A percentile compares a stretch with the other conserved stretches of the same genome.
Conservation (phyloP, 140 eudicot genomes). For the Flaveria floridana region DNA sequence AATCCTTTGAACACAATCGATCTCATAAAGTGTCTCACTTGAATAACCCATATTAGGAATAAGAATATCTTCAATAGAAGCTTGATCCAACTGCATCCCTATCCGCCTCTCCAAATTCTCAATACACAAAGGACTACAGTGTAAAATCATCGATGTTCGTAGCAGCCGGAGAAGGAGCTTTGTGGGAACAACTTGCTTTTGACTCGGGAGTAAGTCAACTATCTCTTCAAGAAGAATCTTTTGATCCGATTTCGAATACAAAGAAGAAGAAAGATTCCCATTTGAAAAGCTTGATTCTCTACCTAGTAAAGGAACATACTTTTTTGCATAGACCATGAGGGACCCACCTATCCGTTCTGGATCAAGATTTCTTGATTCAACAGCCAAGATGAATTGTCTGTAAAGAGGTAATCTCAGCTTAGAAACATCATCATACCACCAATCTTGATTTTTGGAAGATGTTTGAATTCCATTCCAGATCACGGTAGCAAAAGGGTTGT, state of each 20-base stretch:
- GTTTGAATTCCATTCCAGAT: constrained; percentile 65
- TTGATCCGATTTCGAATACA: constrained; percentile 53
- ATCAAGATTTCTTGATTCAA: constrained; percentile 44
- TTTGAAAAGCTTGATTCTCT: constrained; percentile 47
- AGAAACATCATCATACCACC: constrained; percentile 77
- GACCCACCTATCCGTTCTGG: constrained; percentile 55
- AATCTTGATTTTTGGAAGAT: constrained; percentile 45
- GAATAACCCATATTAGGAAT: constrained; percentile 63
- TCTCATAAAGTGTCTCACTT: constrained; percentile 63
- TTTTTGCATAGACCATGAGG: constrained; percentile 55
- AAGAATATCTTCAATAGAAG: constrained; percentile 58
- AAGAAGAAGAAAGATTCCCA: constrained; percentile 38
- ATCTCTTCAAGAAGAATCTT: constrained; percentile 60
- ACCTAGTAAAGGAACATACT: constrained; percentile 53
- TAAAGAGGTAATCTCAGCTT: constrained; percentile 47
- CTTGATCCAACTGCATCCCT: constrained; percentile 63
- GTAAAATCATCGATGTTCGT: constrained; percentile 54
- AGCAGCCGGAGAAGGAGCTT: constrained; percentile 57
- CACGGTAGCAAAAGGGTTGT: constrained; percentile 35
- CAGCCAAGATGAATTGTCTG: constrained; percentile 48
- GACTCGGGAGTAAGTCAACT: constrained; percentile 53
- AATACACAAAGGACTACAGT: constrained; percentile 45
- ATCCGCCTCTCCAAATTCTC: constrained; percentile 52
- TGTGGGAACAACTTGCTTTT: constrained; percentile 51
- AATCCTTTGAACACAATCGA: constrained; percentile 66